These are phyloP conservation scores for Malus hybrid DNA, from an alignment of 331 rosid species.

Conservation along the genomic window DNA sequence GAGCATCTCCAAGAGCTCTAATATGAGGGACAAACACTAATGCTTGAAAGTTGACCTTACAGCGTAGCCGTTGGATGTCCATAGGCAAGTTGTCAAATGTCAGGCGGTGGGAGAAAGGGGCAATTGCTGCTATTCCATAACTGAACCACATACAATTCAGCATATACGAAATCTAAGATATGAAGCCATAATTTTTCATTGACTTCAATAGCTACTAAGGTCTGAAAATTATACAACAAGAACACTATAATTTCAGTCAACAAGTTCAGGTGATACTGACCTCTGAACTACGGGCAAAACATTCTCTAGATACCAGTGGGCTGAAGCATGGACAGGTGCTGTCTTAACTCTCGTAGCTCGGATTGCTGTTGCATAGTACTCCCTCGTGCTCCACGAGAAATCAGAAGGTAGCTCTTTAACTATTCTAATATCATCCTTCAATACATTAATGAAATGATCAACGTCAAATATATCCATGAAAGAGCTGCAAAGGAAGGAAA, in stretches of 20 bases:
- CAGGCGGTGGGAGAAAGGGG: constrained; percentile 91
- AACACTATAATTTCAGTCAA: constrained; percentile 5
- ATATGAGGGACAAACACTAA: constrained; percentile 76
- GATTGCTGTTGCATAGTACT: constrained; percentile 53
- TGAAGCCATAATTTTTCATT: not conserved
- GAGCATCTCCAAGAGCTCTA: constrained; percentile 75
- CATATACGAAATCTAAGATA: constrained; percentile 11
- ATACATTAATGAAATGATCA: constrained; percentile 80
- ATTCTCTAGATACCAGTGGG: constrained; percentile 75
- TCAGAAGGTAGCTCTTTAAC: constrained; percentile 77
- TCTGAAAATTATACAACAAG: not conserved
- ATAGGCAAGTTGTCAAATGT: constrained; percentile 73
- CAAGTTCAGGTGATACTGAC: constrained; percentile 45
- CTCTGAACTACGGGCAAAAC: constrained; percentile 68
- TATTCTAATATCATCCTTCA: constrained; percentile 73
- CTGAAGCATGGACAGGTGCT: constrained; percentile 77
- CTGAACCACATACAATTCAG: constrained; percentile 36
- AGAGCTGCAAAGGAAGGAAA: constrained; percentile 50
- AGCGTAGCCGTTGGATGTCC: constrained; percentile 75
- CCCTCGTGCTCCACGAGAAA: constrained; percentile 76
- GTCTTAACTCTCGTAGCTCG: constrained; percentile 69
- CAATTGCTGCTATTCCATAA: constrained; percentile 76
- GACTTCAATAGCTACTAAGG: not conserved
- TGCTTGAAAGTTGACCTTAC: constrained; percentile 87
- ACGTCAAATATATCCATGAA: constrained; percentile 85